Evolutionary conservation across 495 filamentous ascomycete genomes (phyloP), one percentile per base, ranked within the genome.

Genomic region (Xylaria bambusicola): DNA sequence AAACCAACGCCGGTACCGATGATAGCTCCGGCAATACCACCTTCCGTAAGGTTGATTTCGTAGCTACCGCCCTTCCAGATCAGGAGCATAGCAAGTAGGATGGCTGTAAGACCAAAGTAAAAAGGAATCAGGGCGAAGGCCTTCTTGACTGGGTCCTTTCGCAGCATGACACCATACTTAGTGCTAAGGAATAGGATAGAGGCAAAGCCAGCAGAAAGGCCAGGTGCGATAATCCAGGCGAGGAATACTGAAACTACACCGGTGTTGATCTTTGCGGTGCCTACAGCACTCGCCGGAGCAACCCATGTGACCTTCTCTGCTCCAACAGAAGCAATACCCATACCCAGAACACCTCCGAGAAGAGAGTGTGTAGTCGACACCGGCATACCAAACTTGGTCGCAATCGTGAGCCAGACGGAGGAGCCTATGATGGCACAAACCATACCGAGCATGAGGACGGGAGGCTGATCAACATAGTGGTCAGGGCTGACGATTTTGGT

Each of bases 341-440:
- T 82, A 60, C 85, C 86, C 52, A 85, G 74, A 36, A 89, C 72
- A 50, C 83, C 84, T 58, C 82, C 81, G 56, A 88, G 76, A 52
- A 87, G 79, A 20, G 84, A 85, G 69, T 88, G 83, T 2, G 86
- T 89, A 6, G 86, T 86, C 0, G 84, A 86, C 36, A 88, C 84
- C 1, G 81, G 84, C 38, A 83, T 71, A 53, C 83, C 83, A 54
- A 82, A 57, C 23, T 60, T 64, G n/a, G 85, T 87, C 33, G 82
- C 79, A 35, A 84, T 42, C 17, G 82, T 81, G 38, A 88, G 75
- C 78, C 81, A 88, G n/a, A 73, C 61, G 1, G 85, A 80, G 49
- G 82, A 85, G 29, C 81, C 81, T 17, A 80, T 60, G 42, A 86
- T 75, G 48, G 86, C 85, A 70, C 84, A 87, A 15, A 78, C 71